A percentile compares a stretch with the other conserved stretches of the same genome.
Evolutionary conservation across 2,329 filamentous ascomycete genomes (phyloP).

Genomic region (Ascochyta viciae-villosae): DNA sequence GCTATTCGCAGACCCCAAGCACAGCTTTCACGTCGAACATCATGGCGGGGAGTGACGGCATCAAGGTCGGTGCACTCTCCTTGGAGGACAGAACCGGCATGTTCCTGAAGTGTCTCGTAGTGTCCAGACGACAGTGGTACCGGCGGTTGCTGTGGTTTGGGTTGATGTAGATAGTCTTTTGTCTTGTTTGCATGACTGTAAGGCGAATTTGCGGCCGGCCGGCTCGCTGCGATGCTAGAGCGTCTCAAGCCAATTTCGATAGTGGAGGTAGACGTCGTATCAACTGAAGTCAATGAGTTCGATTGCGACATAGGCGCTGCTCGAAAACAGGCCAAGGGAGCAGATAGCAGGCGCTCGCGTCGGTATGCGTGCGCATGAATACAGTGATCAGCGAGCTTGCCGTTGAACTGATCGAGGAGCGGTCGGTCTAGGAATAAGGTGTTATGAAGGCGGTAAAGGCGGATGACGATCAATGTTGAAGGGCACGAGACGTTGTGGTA

Average conservation of each 20-base stretch:
- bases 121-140: slow-evolving; percentile 19
- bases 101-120: slow-evolving; percentile 36
- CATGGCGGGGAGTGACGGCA: slow-evolving; percentile 23
- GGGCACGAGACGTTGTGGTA: slow-evolving; percentile 16
- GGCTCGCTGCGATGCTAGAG: slow-evolving; percentile 2
- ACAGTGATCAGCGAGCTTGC: slow-evolving; percentile 11
- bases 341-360: slow-evolving; percentile 18
- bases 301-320: slow-evolving; percentile 24
- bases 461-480: slow-evolving; percentile 5
- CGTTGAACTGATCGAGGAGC: neutral
- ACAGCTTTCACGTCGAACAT: slow-evolving; percentile 37
- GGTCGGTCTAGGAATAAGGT: slow-evolving; percentile 10
- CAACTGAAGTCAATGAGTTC: slow-evolving; percentile 10
- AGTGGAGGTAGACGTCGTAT: slow-evolving; percentile 3
- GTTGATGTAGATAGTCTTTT: slow-evolving; percentile 5
- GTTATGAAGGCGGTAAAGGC: neutral
- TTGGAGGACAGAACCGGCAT: slow-evolving; percentile 26
- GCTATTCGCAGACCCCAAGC: slow-evolving; percentile 25
- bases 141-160: slow-evolving; percentile 7
- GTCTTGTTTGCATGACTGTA: slow-evolving; percentile 5
- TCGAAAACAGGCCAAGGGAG: slow-evolving; percentile 15
- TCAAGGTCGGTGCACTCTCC: slow-evolving; percentile 8
- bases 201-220: slow-evolving; percentile 6
- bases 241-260: slow-evolving; percentile 9
- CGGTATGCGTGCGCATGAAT: slow-evolving; percentile 21